These are phyloP conservation scores for Aspergillus cavernicola DNA, from an alignment of 495 filamentous ascomycete species.

Conservation along the genomic window DNA sequence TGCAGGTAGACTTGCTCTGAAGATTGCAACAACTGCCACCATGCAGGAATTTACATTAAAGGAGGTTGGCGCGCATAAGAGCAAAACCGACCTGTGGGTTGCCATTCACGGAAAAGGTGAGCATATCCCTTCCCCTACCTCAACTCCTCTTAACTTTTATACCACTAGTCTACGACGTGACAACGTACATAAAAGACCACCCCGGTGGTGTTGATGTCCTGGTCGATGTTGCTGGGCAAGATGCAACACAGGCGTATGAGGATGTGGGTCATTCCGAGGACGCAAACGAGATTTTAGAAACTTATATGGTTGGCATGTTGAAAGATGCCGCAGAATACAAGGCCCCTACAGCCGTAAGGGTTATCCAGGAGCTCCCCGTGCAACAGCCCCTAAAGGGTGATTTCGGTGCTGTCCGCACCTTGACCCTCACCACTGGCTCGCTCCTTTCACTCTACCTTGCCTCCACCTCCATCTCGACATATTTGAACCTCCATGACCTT, in stretches of 20 bases:
- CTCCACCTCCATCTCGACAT: background rate
- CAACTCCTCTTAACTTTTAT: background rate
- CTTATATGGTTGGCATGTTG: constrained; percentile 16
- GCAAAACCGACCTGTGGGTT: constrained; percentile 39
- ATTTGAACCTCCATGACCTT: constrained; percentile 10
- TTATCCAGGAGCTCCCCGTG: background rate
- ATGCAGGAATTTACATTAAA: too few species aligned
- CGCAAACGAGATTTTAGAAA: constrained; percentile 29
- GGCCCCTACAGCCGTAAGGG: background rate
- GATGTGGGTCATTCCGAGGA: constrained; percentile 53
- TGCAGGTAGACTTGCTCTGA: too few species aligned
- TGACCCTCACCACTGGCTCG: background rate
- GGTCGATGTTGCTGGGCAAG: constrained; percentile 45
- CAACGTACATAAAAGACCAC: constrained; percentile 49
- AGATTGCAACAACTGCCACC: too few species aligned
- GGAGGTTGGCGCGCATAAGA: too few species aligned
- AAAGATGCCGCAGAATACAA: too few species aligned
- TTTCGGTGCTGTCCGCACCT: background rate
- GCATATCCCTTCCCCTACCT: background rate
- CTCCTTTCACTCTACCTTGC: background rate
- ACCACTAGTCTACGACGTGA: constrained; percentile 45
- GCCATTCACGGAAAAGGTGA: constrained; percentile 45
- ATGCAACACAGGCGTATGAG: constrained; percentile 51
- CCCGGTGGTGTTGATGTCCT: constrained; percentile 51
- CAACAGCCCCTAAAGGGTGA: background rate